Evolutionary conservation across 495 filamentous ascomycete genomes (phyloP), one percentile per base, ranked within the genome.

Genomic region (Penicillium maclennaniae): DNA sequence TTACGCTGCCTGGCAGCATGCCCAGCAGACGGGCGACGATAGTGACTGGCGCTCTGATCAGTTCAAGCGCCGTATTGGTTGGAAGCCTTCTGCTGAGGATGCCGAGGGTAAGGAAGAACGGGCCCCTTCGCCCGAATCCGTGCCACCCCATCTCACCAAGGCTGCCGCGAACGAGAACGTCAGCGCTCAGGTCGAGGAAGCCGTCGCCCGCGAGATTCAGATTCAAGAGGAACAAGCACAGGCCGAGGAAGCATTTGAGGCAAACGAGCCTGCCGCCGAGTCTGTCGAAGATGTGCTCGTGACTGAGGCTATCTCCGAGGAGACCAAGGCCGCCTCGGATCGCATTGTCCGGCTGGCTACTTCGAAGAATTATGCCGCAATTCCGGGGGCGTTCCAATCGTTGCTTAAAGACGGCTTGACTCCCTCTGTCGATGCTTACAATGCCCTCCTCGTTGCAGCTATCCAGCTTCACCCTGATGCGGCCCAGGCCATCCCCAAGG

Each of bases 31-130:
- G 25, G 80, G 75, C 17, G 86, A 86, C 19, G 86, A 87, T 28
- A 83, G 86, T 58, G 91, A 95, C 65, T 96, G 89, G 89, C 85
- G 83, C 34, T 91, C 95, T 69, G 91, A 91, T 57, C 90, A 96
- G 69, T 89, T 92, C 69, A 83, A 83, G 26, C 85, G 88, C 65
- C 79, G 83, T 38, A 90, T 96, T 67, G 91, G 89, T 61, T 95
- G 91, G 89, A 88, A 91, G 72, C 85, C 84, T 0, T 68, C 78
- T 8, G 66, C 76, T 10, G 78, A 83, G 16, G 61, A 68, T 19
- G 79, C 83, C n/a, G 72, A 67, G 17, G 72, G 73, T 48, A 62
- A 69, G 26, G 75, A 75, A 49, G 66, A 66, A 15, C 58, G 52
- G 20, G 54, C 56, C 20, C 56, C 60, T 26, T 49, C 63, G 9